Evolutionary conservation across 805 yeast genomes (phyloP).

Genomic region (Starmerella apicola): DNA sequence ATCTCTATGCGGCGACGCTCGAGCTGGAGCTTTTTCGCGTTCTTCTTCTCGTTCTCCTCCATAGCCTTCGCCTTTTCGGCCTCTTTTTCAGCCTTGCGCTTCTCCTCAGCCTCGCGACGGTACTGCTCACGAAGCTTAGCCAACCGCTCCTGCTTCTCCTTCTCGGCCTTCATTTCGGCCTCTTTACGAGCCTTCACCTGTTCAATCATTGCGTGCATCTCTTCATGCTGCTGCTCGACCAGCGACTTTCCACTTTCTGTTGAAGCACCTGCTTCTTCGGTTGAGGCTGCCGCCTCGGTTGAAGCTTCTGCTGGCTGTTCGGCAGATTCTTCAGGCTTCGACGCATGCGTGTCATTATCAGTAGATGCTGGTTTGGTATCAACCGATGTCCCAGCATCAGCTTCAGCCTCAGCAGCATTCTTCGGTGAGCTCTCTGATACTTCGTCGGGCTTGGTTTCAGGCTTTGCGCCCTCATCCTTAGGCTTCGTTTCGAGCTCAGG

Average conservation of each 20-base stretch:
- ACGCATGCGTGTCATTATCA: no score
- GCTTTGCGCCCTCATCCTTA: no score
- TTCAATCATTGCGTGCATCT: conserved; percentile 27
- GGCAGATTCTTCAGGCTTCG: no score
- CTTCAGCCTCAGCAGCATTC: neutral
- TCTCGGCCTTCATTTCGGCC: conserved; percentile 14
- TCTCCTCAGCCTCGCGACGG: conserved; percentile 6
- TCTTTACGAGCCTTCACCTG: conserved; percentile 18
- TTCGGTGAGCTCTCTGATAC: no score
- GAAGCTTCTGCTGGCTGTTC: no score
- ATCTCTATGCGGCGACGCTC: conserved; percentile 3
- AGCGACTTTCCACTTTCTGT: conserved; percentile 7
- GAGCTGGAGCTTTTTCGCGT: conserved; percentile 3
- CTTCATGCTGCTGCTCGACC: conserved; percentile 25
- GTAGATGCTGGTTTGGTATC: no score
- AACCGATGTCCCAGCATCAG: neutral
- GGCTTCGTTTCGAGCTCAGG: neutral
- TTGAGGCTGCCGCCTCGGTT: no score
- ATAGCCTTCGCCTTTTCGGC: conserved; percentile 1
- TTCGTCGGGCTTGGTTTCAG: no score
- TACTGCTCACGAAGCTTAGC: conserved; percentile 10
- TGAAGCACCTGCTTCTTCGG: no score
- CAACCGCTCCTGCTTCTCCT: conserved; percentile 11
- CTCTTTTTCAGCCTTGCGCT: neutral
- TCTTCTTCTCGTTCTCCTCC: neutral